Percentiles rank a stretch among this genome's conserved stretches.
Evolutionary conservation across 106 monocot genomes (phyloP).

Genomic region (Dioscorea zingiberensis): DNA sequence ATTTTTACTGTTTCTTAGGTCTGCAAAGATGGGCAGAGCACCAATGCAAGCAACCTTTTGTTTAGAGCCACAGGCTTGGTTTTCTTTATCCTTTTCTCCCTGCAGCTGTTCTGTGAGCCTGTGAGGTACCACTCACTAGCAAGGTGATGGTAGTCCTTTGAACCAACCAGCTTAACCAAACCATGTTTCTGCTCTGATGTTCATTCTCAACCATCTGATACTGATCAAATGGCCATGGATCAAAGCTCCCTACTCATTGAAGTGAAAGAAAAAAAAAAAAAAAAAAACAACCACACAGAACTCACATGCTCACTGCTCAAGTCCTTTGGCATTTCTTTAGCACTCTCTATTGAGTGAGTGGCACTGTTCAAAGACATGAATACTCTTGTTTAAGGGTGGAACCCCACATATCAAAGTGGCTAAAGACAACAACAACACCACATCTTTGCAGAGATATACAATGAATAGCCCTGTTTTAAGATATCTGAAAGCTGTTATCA

Average conservation of each 20-base stretch:
- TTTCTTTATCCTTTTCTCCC: neutral
- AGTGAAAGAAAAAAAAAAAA: conserved; percentile 8
- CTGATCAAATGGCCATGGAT: neutral
- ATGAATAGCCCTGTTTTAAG: too few species aligned
- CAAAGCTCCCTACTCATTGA: conserved; percentile 6
- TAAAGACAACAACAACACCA: too few species aligned
- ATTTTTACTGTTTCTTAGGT: neutral
- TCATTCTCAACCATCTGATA: conserved; percentile 3
- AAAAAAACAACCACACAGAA: too few species aligned
- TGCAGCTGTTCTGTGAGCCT: neutral
- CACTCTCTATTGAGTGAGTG: too few species aligned
- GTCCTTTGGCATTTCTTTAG: neutral
- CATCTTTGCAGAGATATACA: too few species aligned
- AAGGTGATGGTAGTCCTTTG: too few species aligned
- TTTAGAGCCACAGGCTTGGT: neutral
- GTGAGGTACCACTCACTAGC: too few species aligned
- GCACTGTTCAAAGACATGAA: too few species aligned
- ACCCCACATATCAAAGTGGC: too few species aligned
- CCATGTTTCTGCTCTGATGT: neutral
- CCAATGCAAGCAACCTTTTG: neutral
- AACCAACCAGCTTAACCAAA: conserved; percentile 1
- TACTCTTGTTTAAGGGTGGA: too few species aligned
- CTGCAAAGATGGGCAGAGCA: neutral
- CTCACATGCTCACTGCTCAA: conserved; percentile 6
- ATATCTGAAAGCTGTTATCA: too few species aligned